phyloP scores from a whole-genome alignment of 2,329 filamentous ascomycete species.

The Macrophomina phaseolina region DNA sequence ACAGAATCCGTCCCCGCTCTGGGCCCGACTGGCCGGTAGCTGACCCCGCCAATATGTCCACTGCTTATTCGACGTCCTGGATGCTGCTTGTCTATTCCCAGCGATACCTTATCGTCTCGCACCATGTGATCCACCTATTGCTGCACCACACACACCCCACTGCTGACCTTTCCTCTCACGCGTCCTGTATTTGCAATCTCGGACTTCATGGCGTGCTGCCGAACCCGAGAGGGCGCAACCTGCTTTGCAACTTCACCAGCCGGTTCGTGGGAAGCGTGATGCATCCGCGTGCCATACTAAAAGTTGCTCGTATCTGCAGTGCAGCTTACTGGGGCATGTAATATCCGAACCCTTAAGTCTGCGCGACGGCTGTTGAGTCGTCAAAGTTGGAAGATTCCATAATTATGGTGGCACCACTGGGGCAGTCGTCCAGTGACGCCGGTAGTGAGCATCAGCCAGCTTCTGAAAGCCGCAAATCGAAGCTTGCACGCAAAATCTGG shows the following conservation, averaged over 20 bases:
- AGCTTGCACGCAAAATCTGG: not conserved
- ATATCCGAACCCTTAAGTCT: not conserved
- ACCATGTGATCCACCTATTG: slow-evolving; percentile 21
- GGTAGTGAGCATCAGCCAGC: not conserved
- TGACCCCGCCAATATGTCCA: slow-evolving; percentile 13
- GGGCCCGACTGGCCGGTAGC: not conserved
- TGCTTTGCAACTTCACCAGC: not conserved
- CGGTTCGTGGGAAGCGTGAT: not conserved
- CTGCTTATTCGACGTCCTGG: slow-evolving; percentile 12
- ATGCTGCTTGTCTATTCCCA: slow-evolving; percentile 5
- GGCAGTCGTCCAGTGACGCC: not conserved
- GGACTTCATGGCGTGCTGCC: slow-evolving; percentile 18
- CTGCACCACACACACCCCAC: slow-evolving; percentile 15
- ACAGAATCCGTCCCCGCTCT: not conserved
- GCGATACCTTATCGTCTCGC: slow-evolving; percentile 16
- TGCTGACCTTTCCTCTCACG: slow-evolving; percentile 12
- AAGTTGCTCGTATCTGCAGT: not conserved
- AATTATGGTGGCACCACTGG: slow-evolving; percentile 2
- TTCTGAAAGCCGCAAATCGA: not conserved
- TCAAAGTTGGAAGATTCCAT: not conserved
- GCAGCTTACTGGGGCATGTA: not conserved
- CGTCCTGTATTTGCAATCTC: slow-evolving; percentile 17
- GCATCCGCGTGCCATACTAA: slow-evolving; percentile 14
- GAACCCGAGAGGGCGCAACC: not conserved
- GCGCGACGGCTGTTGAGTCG: not conserved